A percentile compares a stretch with the other conserved stretches of the same genome.
phyloP scores from a whole-genome alignment of 345 rosid genomes.

The Syzygium jambos region DNA sequence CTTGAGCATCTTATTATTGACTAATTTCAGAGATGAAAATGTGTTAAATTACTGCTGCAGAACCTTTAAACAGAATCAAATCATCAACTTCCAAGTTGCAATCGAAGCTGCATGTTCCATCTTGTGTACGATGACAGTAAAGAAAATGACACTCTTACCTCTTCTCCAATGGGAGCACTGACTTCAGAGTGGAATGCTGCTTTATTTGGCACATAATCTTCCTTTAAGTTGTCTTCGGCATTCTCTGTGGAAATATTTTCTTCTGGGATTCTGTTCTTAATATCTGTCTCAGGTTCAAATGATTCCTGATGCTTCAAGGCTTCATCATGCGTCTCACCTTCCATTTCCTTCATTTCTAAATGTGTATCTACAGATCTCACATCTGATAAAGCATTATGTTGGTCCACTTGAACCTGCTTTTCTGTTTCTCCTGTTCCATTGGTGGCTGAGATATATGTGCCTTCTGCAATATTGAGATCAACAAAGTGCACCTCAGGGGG shows the following conservation, averaged over 20 bases:
- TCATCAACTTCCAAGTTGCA: neutral
- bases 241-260: neutral
- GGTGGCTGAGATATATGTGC: neutral
- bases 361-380: neutral
- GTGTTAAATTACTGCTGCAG: neutral
- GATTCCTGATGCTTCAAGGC: neutral
- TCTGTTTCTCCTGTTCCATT: neutral
- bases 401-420: neutral
- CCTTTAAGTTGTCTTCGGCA: neutral
- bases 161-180: neutral
- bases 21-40: neutral
- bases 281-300: neutral
- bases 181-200: neutral
- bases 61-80: neutral
- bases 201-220: neutral
- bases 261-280: neutral
- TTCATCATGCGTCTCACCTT: neutral
- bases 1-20: neutral
- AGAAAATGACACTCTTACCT: neutral
- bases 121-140: neutral
- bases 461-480: neutral
- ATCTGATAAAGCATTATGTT: neutral
- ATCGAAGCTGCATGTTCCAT: neutral
- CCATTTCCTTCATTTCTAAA: neutral
- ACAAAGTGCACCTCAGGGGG: neutral